These are phyloP conservation scores for Solanum habrochaites DNA, from an alignment of 257 asterid species.

Conservation along the genomic window DNA sequence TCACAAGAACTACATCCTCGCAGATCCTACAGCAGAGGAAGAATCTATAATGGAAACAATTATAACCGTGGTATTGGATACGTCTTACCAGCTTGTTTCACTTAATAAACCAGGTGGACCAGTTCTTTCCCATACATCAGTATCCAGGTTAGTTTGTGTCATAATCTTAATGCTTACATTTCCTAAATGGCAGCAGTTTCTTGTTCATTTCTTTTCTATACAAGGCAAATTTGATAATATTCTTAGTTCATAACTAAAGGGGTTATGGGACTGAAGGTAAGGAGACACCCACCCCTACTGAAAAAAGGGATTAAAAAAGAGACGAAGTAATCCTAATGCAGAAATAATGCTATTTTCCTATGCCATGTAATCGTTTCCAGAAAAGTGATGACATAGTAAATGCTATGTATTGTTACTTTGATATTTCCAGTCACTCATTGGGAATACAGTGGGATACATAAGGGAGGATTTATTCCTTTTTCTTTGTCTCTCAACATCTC, in stretches of 20 bases:
- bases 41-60: slow-evolving; percentile 81
- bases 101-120: slow-evolving; percentile 91
- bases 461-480: neutral
- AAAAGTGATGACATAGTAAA: neutral
- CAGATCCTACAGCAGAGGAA: slow-evolving; percentile 94
- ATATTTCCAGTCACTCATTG: neutral
- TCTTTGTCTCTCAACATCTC: neutral
- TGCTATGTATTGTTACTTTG: neutral
- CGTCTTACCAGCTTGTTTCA: slow-evolving; percentile 63
- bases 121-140: slow-evolving; percentile 51
- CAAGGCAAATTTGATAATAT: neutral
- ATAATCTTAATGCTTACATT: neutral
- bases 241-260: neutral
- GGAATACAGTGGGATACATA: neutral
- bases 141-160: slow-evolving; percentile 49
- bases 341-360: neutral
- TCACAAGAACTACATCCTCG: slow-evolving; percentile 78
- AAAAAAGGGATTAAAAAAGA: neutral
- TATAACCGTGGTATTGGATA: slow-evolving; percentile 64
- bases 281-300: neutral
- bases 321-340: neutral
- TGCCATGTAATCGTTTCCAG: neutral
- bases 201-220: neutral
- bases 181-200: neutral
- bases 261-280: neutral